These are phyloP conservation scores for Rostrohypoxylon terebratum DNA, from an alignment of 495 filamentous ascomycete genomes.

Conservation along the genomic window DNA sequence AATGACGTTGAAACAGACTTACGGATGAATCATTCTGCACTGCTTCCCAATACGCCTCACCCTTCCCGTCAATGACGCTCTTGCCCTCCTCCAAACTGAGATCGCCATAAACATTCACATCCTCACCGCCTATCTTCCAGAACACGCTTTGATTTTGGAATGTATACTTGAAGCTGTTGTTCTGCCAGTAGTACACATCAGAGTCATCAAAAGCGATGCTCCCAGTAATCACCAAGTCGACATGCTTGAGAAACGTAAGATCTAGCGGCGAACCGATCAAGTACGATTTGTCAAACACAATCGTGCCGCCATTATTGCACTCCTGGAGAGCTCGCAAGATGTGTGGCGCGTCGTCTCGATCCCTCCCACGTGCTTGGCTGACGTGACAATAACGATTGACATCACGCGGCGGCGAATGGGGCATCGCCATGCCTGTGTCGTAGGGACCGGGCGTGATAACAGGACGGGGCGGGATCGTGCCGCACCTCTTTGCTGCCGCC, in stretches of 20 bases:
- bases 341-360: constrained; percentile 66
- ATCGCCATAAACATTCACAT: constrained; percentile 50
- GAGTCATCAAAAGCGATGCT: constrained; percentile 41
- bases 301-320: constrained; percentile 76
- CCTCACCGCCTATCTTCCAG: constrained; percentile 51
- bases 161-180: constrained; percentile 46
- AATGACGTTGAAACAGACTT: not conserved
- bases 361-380: constrained; percentile 11
- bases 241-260: constrained; percentile 70
- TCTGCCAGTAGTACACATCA: constrained; percentile 49
- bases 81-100: constrained; percentile 33
- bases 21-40: constrained; percentile 61
- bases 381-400: constrained; percentile 34
- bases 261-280: constrained; percentile 74
- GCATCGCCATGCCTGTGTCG: constrained; percentile 24
- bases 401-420: constrained; percentile 28
- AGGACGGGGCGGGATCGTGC: constrained; percentile 36
- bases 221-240: constrained; percentile 64
- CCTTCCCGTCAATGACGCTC: constrained; percentile 52
- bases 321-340: constrained; percentile 68
- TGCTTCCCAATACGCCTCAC: constrained; percentile 77
- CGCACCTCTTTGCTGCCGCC: constrained; percentile 2
- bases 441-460: constrained; percentile 33
- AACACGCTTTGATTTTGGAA: constrained; percentile 49
- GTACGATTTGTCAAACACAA: constrained; percentile 69